phyloP scores from a whole-genome alignment of 1,139 yeast genomes.

The Taphrina betulina region DNA sequence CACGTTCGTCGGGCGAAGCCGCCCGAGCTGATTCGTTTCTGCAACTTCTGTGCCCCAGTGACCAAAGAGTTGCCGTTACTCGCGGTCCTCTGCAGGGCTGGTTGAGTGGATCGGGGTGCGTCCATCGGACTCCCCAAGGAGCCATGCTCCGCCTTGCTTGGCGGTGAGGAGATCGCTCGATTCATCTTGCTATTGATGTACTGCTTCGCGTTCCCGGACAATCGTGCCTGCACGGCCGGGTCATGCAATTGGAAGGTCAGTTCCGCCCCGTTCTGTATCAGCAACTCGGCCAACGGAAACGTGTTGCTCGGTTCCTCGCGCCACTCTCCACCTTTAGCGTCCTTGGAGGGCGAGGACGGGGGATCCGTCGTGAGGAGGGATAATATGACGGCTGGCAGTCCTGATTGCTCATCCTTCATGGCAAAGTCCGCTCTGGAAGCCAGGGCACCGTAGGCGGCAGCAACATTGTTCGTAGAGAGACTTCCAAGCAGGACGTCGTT shows the following conservation, averaged over 20 bases:
- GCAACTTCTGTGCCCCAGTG: conserved; percentile 18
- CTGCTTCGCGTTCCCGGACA: conserved; percentile 15
- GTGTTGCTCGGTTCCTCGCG: conserved; percentile 37
- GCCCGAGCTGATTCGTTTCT: conserved; percentile 25
- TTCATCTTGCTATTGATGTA: conserved; percentile 6
- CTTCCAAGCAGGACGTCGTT: conserved; percentile 45
- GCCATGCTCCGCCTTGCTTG: neutral
- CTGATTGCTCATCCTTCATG: conserved; percentile 25
- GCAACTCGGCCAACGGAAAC: conserved; percentile 73
- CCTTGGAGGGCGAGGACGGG: conserved; percentile 24
- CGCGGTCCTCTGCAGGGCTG: conserved; percentile 8
- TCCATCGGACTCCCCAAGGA: neutral
- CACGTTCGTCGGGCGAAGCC: conserved; percentile 9
- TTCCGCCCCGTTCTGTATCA: conserved; percentile 63
- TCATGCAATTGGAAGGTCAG: conserved; percentile 40
- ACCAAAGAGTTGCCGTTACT: conserved; percentile 26
- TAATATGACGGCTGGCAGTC: conserved; percentile 26
- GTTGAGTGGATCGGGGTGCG: neutral
- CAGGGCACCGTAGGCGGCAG: conserved; percentile 44
- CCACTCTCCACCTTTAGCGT: conserved; percentile 33
- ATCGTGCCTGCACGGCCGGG: conserved; percentile 3
- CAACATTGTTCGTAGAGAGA: conserved; percentile 43
- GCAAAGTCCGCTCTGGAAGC: conserved; percentile 49
- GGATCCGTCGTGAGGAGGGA: conserved; percentile 30
- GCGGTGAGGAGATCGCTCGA: conserved; percentile 5